Evolutionary conservation across 768 basidiomycete species (phyloP).

Genomic region (Amanita rubescens): DNA sequence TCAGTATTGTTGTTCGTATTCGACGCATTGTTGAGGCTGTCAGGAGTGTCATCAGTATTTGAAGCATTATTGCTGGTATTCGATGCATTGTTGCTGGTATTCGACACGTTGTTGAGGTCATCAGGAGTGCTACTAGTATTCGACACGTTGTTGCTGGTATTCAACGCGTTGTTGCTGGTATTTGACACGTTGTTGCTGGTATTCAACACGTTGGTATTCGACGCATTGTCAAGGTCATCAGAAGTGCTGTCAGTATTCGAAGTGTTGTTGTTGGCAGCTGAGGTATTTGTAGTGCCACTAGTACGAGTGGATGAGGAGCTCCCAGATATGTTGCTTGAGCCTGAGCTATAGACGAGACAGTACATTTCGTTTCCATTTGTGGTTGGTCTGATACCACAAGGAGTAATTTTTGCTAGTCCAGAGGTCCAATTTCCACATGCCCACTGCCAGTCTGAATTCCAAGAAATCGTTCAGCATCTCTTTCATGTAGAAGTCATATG

Average conservation of each 20-base stretch:
- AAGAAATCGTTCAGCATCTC: not conserved
- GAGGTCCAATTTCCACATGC: not conserved
- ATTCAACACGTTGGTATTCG: not conserved
- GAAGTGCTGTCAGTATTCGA: not conserved
- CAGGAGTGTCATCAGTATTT: too few species aligned
- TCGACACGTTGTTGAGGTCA: too few species aligned
- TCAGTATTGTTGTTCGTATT: too few species aligned
- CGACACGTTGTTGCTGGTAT: too few species aligned
- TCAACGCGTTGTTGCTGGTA: too few species aligned
- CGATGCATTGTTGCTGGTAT: too few species aligned
- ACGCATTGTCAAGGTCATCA: too few species aligned
- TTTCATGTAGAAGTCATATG: not conserved
- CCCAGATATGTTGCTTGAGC: not conserved
- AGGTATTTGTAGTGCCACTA: not conserved
- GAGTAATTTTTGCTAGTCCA: too few species aligned
- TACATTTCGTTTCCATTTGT: not conserved
- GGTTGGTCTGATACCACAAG: not conserved
- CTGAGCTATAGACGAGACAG: not conserved
- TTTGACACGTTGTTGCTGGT: not conserved
- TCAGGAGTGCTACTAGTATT: too few species aligned
- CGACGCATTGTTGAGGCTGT: too few species aligned
- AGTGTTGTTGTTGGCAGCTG: not conserved
- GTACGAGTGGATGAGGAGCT: not conserved
- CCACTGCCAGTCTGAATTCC: not conserved
- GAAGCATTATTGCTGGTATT: too few species aligned